Percentiles rank a stretch among this genome's conserved stretches.
phyloP scores from a whole-genome alignment of 495 filamentous ascomycete genomes.

The Penicillium nucicola region DNA sequence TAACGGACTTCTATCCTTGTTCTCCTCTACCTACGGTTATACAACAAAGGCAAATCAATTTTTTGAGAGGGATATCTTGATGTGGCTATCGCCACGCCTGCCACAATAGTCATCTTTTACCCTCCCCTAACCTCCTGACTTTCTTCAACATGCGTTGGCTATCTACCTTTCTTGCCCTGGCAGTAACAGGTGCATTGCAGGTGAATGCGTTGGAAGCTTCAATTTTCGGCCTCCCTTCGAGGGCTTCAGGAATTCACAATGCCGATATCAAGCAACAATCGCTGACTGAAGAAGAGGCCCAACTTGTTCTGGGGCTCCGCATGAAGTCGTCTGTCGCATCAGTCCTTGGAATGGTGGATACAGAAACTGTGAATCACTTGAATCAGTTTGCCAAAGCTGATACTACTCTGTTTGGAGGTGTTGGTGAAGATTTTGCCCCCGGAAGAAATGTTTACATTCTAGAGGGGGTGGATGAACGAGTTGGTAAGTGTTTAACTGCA shows the following conservation, averaged over 20 bases:
- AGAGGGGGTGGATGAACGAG: conserved; percentile 42
- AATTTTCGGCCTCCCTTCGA: conserved; percentile 34
- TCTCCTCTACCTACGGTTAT: background rate
- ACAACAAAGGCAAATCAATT: background rate
- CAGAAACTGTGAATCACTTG: conserved; percentile 43
- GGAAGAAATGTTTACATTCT: conserved; percentile 42
- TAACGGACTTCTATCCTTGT: background rate
- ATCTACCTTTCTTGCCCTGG: conserved; percentile 27
- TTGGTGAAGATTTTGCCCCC: conserved; percentile 5
- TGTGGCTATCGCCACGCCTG: background rate
- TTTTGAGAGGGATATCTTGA: background rate
- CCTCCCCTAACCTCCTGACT: background rate
- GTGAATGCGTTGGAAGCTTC: conserved; percentile 31
- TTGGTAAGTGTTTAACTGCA: conserved; percentile 31
- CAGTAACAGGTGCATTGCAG: conserved; percentile 21
- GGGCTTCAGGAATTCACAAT: background rate
- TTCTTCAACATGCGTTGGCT: conserved; percentile 25
- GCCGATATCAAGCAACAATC: conserved; percentile 1
- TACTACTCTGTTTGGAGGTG: conserved; percentile 37
- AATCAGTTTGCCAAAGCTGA: conserved; percentile 46
- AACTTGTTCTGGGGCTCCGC: conserved; percentile 53
- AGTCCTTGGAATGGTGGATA: conserved; percentile 39
- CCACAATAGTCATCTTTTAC: background rate
- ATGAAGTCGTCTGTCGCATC: conserved; percentile 51
- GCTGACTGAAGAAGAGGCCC: conserved; percentile 45